Evolutionary conservation across 345 rosid genomes (phyloP).

Genomic region (Punica granatum): DNA sequence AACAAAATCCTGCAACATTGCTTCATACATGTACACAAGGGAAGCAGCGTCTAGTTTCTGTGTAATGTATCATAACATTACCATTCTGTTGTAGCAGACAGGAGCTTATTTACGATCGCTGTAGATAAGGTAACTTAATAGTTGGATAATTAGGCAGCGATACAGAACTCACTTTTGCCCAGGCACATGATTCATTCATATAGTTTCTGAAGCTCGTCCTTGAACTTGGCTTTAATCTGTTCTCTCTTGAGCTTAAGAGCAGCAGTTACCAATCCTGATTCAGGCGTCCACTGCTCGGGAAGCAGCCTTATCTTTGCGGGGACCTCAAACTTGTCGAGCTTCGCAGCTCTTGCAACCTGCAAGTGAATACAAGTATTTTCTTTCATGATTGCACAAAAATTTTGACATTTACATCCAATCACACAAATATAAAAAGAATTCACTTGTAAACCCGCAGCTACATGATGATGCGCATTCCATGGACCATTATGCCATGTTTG

Average conservation of each 20-base stretch:
- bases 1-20: neutral
- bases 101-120: neutral
- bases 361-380: neutral
- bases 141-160: neutral
- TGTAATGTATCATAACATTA: neutral
- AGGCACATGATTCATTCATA: constrained; percentile 27
- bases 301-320: constrained; percentile 73
- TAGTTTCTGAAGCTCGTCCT: constrained; percentile 56
- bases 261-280: constrained; percentile 64
- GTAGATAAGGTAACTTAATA: neutral
- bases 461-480: neutral
- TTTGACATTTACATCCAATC: neutral
- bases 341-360: constrained; percentile 64
- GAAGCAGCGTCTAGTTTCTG: neutral
- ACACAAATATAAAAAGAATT: neutral
- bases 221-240: constrained; percentile 53
- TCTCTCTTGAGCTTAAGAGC: constrained; percentile 77
- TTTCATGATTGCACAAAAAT: neutral
- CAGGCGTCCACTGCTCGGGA: constrained; percentile 79
- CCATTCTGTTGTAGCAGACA: neutral
- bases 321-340: constrained; percentile 63
- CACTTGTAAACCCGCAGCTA: neutral
- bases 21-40: neutral
- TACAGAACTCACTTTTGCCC: neutral
- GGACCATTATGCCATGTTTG: too few species aligned